Evolutionary conservation across 345 rosid genomes (phyloP).

Genomic region (Carallia brachiata): DNA sequence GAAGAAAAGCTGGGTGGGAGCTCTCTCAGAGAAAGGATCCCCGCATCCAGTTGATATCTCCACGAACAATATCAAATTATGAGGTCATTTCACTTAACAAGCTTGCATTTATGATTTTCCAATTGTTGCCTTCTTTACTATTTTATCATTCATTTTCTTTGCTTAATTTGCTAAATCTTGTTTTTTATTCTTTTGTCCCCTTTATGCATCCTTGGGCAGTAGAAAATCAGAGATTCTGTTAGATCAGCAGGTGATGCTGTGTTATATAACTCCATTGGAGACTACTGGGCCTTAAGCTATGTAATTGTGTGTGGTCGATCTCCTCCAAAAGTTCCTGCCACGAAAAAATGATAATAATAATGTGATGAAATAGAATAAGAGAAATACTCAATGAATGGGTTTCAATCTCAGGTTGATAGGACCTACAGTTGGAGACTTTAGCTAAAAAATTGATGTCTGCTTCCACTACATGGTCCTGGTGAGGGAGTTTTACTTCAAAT

Average conservation of each 20-base stretch:
- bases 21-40: conserved; percentile 72
- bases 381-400: background rate
- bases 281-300: too few relatives aligned
- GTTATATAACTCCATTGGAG: too few relatives aligned
- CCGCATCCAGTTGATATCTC: conserved; percentile 64
- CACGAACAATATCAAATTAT: conserved; percentile 31
- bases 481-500: background rate
- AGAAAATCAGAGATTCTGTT: too few relatives aligned
- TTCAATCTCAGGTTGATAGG: background rate
- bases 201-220: too few relatives aligned
- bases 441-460: background rate
- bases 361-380: too few relatives aligned
- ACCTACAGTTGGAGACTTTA: background rate
- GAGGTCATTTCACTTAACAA: conserved; percentile 27
- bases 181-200: background rate
- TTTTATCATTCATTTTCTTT: background rate
- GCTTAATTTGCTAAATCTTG: background rate
- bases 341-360: too few relatives aligned
- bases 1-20: conserved; percentile 55
- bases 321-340: too few relatives aligned
- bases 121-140: background rate
- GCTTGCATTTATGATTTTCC: background rate
- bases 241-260: too few relatives aligned
- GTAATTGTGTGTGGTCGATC: too few relatives aligned
- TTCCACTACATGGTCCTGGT: background rate